Evolutionary conservation across 2,329 filamentous ascomycete species (phyloP).

Genomic region (Penicillium sp.): DNA sequence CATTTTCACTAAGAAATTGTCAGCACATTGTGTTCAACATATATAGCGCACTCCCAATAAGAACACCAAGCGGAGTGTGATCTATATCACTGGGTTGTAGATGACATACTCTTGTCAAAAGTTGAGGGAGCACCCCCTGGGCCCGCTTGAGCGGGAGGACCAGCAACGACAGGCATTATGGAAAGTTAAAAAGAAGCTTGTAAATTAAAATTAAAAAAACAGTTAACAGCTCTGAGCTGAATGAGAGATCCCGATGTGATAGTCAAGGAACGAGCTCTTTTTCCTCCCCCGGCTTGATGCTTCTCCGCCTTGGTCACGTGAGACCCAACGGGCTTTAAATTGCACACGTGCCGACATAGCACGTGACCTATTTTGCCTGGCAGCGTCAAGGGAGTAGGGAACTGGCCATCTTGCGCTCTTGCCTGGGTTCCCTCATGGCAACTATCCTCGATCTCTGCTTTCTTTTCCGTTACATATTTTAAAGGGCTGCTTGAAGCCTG

Average conservation of each 20-base stretch:
- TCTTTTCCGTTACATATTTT: slow-evolving; percentile 22
- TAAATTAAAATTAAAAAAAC: not conserved
- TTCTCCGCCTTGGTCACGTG: slow-evolving; percentile 27
- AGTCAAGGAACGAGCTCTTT: slow-evolving; percentile 16
- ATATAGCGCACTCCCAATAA: not conserved
- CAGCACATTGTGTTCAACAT: slow-evolving; percentile 18
- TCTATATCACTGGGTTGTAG: slow-evolving; percentile 14
- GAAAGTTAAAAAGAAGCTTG: not conserved
- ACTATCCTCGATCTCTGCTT: slow-evolving; percentile 25
- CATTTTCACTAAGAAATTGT: slow-evolving; percentile 76
- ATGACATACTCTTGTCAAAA: slow-evolving; percentile 66
- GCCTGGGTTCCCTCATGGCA: slow-evolving; percentile 27
- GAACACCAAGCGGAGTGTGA: not conserved
- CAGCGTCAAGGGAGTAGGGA: slow-evolving; percentile 26
- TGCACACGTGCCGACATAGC: slow-evolving; percentile 18
- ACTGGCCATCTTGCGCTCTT: slow-evolving; percentile 23
- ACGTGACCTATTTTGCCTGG: slow-evolving; percentile 20
- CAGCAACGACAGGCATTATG: slow-evolving; percentile 59
- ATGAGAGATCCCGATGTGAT: not conserved
- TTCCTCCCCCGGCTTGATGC: slow-evolving; percentile 17
- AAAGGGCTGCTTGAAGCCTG: slow-evolving; percentile 31
- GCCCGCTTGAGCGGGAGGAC: slow-evolving; percentile 45
- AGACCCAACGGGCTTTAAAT: slow-evolving; percentile 8
- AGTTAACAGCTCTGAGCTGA: slow-evolving; percentile 3
- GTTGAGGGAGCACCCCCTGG: slow-evolving; percentile 60